phyloP scores from a whole-genome alignment of 768 basidiomycete genomes.

The Phallus indusiatus region DNA sequence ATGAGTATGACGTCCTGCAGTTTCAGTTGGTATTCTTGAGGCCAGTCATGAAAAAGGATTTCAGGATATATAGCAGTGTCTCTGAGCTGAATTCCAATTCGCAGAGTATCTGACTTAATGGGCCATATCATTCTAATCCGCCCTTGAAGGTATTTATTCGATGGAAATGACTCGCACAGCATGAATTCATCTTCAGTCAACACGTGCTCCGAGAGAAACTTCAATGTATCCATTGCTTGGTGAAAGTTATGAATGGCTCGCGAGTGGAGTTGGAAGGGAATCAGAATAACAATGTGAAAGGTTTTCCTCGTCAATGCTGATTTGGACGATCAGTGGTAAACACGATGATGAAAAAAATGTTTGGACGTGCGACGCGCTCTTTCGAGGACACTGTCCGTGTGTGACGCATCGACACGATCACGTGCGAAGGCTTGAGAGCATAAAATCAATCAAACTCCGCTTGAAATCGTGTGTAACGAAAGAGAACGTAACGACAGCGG shows the following conservation, averaged over 20 bases:
- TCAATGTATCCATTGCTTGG: not conserved
- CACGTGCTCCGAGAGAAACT: not conserved
- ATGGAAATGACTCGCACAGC: not conserved
- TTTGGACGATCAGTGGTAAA: not conserved
- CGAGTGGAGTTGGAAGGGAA: too few species aligned
- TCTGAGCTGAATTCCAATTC: not conserved
- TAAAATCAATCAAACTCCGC: not conserved
- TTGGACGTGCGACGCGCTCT: not conserved
- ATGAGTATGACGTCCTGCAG: not conserved
- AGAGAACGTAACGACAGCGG: not conserved
- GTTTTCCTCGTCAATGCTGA: too few species aligned
- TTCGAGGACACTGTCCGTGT: not conserved
- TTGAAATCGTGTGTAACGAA: not conserved
- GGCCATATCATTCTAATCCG: not conserved
- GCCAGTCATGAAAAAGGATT: not conserved
- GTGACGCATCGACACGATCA: not conserved
- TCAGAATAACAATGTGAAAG: too few species aligned
- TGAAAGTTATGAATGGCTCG: too few species aligned
- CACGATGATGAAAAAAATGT: conserved; percentile 1
- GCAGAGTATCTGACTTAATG: not conserved
- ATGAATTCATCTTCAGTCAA: not conserved
- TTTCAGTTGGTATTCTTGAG: not conserved
- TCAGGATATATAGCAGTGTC: not conserved
- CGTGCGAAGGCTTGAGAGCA: not conserved
- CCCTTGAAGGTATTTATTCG: not conserved